phyloP scores from a whole-genome alignment of 225 moss, liverwort and hornwort genomes.

The Marchantia polymorpha region DNA sequence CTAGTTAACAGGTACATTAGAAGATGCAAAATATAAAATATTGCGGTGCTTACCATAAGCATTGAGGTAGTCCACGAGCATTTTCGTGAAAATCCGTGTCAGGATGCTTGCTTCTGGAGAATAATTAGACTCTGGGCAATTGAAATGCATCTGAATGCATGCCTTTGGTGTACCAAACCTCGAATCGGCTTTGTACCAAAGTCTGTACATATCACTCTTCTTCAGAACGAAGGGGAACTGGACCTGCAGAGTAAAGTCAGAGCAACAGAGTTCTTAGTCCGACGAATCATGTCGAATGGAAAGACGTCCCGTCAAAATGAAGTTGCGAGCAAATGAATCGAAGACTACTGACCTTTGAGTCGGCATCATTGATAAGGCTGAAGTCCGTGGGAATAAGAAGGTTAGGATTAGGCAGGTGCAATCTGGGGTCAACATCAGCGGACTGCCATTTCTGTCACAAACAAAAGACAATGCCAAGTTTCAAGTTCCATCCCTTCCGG shows the following conservation, averaged over 20 bases:
- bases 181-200: conserved; percentile 94
- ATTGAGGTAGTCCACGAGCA: conserved; percentile 91
- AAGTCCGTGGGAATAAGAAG: conserved; percentile 80
- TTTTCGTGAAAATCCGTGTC: conserved; percentile 85
- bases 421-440: conserved; percentile 50
- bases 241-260: conserved; percentile 35
- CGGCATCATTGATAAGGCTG: conserved; percentile 51
- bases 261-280: background rate
- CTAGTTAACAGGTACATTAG: background rate
- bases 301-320: background rate
- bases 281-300: background rate
- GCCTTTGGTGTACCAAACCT: conserved; percentile 90
- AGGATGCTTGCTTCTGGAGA: conserved; percentile 88
- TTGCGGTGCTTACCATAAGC: conserved; percentile 66
- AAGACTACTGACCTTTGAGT: conserved; percentile 32
- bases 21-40: no score
- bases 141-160: conserved; percentile 84
- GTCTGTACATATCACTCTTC: conserved; percentile 69
- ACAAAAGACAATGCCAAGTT: background rate
- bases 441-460: conserved; percentile 62
- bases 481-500: conserved; percentile 8
- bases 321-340: background rate
- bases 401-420: conserved; percentile 71
- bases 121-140: conserved; percentile 85
- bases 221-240: conserved; percentile 54